Evolutionary conservation across 2,329 filamentous ascomycete species (phyloP), one percentile per base, ranked within the genome.

Genomic region (Dactylonectria estremocensis): DNA sequence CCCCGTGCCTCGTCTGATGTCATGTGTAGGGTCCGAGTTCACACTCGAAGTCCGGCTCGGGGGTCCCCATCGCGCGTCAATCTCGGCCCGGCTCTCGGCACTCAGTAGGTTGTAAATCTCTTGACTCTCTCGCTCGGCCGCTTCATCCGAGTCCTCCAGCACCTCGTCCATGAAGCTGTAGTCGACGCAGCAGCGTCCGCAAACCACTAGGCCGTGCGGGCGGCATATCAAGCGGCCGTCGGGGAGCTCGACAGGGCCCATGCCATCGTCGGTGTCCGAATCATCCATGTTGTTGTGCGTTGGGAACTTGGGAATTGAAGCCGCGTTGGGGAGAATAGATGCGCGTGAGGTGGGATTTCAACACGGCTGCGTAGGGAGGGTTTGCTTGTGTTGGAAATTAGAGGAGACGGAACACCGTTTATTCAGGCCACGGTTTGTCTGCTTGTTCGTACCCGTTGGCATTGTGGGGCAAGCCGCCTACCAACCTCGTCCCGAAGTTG

Each of bases 211-310:
- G 22, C 78, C 73, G 64, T 82, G 81, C 0, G 74, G 70, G 22
- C 78, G 72, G 56, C 82, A 82, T 59, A 81, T 77, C 31, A 83
- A 61, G n/a, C 75, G 74, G 28, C 81, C 80, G 59, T 80, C 52
- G 1, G 80, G 75, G 14, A 82, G 73, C 62, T 80, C 74, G 61
- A 74, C 76, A 5, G 77, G 77, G n/a, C 76, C 79, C 24, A 28
- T 28, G 24, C 24, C 24, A 28, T 28, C 24, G 24, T 28, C 24
- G 48, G 77, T 76, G 2, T 79, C 77, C 52, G 81, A 78, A 64
- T 80, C 78, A 63, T 49, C 9, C 43, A 46, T 46, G 43, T 11
- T n/a, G 43, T 22, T 28, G 24, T 28, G 24, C 24, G 24, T 28
- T 28, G 24, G 24, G 24, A 7, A 28, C n/a, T n/a, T n/a, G n/a